Evolutionary conservation across 768 basidiomycete genomes (phyloP).

Genomic region (Fomitopsis serialis): DNA sequence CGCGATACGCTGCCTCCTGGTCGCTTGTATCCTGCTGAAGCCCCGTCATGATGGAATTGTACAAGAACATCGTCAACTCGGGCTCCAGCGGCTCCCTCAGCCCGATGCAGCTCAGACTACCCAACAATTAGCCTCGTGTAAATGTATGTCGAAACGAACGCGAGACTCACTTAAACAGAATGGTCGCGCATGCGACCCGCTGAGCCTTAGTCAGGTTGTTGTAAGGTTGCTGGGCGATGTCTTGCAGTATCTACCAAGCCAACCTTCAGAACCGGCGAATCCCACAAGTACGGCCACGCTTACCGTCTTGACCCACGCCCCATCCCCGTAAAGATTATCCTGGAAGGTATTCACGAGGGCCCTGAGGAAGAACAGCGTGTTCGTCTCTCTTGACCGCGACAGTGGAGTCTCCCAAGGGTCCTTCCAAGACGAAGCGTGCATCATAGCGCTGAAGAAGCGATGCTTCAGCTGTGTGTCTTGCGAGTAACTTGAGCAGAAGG

Average conservation of each 20-base stretch:
- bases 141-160: background rate
- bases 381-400: conserved; percentile 76
- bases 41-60: background rate
- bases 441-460: conserved; percentile 54
- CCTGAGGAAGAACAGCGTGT: conserved; percentile 73
- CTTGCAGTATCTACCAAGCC: conserved; percentile 46
- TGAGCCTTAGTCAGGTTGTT: conserved; percentile 59
- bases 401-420: conserved; percentile 49
- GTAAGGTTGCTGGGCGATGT: conserved; percentile 46
- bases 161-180: conserved; percentile 79
- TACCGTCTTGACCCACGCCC: conserved; percentile 50
- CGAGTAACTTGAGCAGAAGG: conserved; percentile 52
- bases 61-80: conserved; percentile 1
- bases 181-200: conserved; percentile 72
- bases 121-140: conserved; percentile 5
- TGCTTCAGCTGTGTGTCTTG: conserved; percentile 37
- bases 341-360: conserved; percentile 77
- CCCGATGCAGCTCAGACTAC: conserved; percentile 62
- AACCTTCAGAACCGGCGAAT: background rate
- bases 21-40: conserved; percentile 48
- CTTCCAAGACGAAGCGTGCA: conserved; percentile 65
- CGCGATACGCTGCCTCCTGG: conserved; percentile 66
- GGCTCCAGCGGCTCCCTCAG: conserved; percentile 38
- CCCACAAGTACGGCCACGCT: conserved; percentile 4
- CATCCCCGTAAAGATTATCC: conserved; percentile 39